Base-by-base conservation (phyloP, 352 stramenopile species). In the Aphanomyces stellatus region DNA sequence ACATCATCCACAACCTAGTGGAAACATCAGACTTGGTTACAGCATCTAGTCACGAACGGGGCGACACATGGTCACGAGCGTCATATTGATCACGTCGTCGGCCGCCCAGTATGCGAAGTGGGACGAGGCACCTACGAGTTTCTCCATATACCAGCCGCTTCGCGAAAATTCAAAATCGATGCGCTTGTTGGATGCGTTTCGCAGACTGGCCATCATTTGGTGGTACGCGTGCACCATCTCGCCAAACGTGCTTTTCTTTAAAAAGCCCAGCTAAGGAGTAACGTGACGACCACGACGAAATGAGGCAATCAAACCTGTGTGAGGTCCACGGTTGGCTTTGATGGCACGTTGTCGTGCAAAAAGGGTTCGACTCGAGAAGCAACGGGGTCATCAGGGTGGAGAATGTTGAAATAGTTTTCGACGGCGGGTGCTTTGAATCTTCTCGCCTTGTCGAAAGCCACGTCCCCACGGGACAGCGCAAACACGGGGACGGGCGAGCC, bases 391-490 rank as follows among this genome's bases (percentile, higher is more conserved):
- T 90, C 95, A 48, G 91, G 91, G 71, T 97, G 89, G 70, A 98
- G 97, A 35, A 98, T 96, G 72, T 98, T 98, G 74, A 97, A 98
- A 22, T 97, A 65, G n/a, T 81, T 77, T 10, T 72, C 69, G 87
- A 96, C 10, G 85, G 92, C 33, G 82, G 83, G 17, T 97, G 74
- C 41, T 69, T 71, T 53, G 93, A 97, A 15, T 70, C 55, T 1
- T n/a, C n/a, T n/a, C 28, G 25, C 73, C 34, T 81, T 78, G 25
- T 92, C 75, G 65, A 80, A 81, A 65, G 95, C 88, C 88, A 91
- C 43, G 96, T 91, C 83, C 0, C 93, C 91, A 15, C 91, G 83
- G 3, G 97, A 90, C 71, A 96, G 96, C 13, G 97, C 64, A 70
- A 97, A 97, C 15, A 98, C 74, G 13, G 88, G 88, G 60, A 98